Evolutionary conservation across 768 basidiomycete genomes (phyloP).

Genomic region (Sistotremastrum niveocremeum): DNA sequence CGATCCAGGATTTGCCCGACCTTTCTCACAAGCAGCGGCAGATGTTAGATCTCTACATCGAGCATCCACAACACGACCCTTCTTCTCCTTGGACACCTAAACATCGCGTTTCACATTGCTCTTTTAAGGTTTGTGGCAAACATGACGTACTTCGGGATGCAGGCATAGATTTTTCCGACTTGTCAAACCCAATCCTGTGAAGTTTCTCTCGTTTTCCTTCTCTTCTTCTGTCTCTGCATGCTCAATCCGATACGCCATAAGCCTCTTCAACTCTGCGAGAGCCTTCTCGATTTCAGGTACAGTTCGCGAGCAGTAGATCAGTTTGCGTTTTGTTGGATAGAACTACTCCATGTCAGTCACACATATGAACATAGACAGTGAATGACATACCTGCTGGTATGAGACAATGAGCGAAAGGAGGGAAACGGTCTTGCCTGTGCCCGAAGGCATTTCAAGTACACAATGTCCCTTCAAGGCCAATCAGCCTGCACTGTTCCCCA

Average conservation of each 20-base stretch:
- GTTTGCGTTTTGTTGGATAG: conserved; percentile 82
- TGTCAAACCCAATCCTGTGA: conserved; percentile 84
- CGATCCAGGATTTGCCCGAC: conserved; percentile 74
- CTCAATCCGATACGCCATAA: conserved; percentile 78
- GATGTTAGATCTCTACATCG: conserved; percentile 93
- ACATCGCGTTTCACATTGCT: neutral
- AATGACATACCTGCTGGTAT: conserved; percentile 71
- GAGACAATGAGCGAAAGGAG: conserved; percentile 91
- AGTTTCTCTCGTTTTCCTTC: conserved; percentile 63
- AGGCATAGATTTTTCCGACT: conserved; percentile 95
- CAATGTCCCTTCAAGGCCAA: conserved; percentile 69
- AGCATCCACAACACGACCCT: conserved; percentile 94
- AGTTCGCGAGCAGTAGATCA: conserved; percentile 97
- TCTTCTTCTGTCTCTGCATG: conserved; percentile 63
- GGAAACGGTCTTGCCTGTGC: conserved; percentile 97
- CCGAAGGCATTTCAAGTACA: conserved; percentile 99
- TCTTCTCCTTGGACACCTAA: conserved; percentile 95
- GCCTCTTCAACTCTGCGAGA: conserved; percentile 81
- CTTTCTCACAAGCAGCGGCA: conserved; percentile 68
- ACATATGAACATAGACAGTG: neutral
- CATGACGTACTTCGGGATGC: conserved; percentile 67
- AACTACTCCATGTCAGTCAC: conserved; percentile 39
- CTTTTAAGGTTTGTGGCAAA: neutral
- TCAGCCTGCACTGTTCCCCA: neutral
- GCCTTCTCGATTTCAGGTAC: conserved; percentile 99